Evolutionary conservation across 495 filamentous ascomycete species (phyloP), one percentile per base, ranked within the genome.

Genomic region (Pyronema omphalodes): DNA sequence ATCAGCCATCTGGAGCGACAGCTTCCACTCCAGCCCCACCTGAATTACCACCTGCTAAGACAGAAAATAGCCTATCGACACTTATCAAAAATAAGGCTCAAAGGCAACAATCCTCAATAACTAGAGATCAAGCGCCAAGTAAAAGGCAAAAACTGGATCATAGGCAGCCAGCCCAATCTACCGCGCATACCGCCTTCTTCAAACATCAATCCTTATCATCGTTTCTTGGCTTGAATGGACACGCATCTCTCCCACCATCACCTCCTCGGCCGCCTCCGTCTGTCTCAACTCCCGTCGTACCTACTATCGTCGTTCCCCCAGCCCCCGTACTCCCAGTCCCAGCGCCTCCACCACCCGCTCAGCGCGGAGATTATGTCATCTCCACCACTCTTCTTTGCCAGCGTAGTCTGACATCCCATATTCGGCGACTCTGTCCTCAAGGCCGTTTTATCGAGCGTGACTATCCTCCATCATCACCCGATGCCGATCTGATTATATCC

Each of bases 401-500:
- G 36, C 66, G 74, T 29, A 23, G 6, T 15, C 64, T 83, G 4
- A 65, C 69, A 2, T 67, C 67, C 6, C 60, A 66, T 0, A 67
- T 87, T 3, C 63, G 76, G 52, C 54, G 66, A 1, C 55, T 73
- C 1, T 73, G 77, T 56, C 76, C 80, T 0, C 60, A 56, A 0
- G 71, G 76, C 6, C 67, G 68, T 9, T 66, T 84, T 33, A 74
- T 84, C 44, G 75, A 79, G 56, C 75, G 83, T 19, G 75, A 81
- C 57, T 76, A 76, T 61, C 71, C 51, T 63, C 65, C 3, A 53
- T 61, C 6, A 19, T 54, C 19, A 68, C 60, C 73, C 9, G 87
- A 93, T 66, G 84, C 84, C 8, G 88, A 94, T 63, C 57, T 94
- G 11, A 77, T 83, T 34, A 57, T 88, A 44, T 86, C 86, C 0